Conservation (phyloP, 2,329 filamentous ascomycete species). For the Escovopsis sp. region DNA sequence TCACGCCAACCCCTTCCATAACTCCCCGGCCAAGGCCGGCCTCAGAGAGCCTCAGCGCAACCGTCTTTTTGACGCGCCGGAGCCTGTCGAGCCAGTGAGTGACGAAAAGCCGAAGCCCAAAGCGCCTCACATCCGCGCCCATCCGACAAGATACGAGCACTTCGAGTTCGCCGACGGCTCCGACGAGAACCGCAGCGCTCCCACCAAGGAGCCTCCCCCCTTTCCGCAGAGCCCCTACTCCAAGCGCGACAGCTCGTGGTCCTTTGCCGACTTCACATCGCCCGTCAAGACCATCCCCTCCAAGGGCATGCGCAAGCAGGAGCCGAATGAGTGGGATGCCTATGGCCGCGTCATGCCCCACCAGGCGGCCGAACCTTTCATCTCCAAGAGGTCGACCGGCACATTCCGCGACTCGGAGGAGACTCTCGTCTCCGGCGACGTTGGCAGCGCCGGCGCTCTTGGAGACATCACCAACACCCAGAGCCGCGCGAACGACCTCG, state of each 20-base stretch:
- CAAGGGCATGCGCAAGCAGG: constrained; percentile 35
- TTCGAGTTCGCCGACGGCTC: constrained; percentile 64
- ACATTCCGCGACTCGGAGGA: too few relatives aligned
- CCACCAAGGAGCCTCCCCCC: constrained; percentile 24
- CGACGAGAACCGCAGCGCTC: constrained; percentile 28
- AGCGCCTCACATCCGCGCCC: constrained; percentile 41
- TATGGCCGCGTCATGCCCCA: constrained; percentile 29
- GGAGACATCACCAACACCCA: constrained; percentile 58
- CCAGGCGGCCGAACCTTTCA: constrained; percentile 14
- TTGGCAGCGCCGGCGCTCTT: constrained; percentile 25
- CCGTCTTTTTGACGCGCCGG: constrained; percentile 45
- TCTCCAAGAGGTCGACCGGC: constrained; percentile 31
- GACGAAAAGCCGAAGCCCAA: constrained; percentile 26
- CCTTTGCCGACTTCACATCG: constrained; percentile 75
- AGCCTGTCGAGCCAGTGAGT: constrained; percentile 24
- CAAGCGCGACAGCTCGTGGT: constrained; percentile 65
- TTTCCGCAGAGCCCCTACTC: constrained; percentile 31
- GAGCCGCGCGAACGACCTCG: constrained; percentile 61
- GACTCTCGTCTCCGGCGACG: too few relatives aligned
- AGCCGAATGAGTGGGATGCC: constrained; percentile 66
- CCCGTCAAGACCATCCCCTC: constrained; percentile 56
- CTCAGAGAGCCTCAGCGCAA: constrained; percentile 47
- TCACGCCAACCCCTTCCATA: constrained; percentile 35
- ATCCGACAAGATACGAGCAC: constrained; percentile 70
- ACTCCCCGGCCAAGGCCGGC: constrained; percentile 35